Percentiles rank a stretch among this genome's conserved stretches.
Conservation (phyloP, 345 rosid genomes). For the Sisymbrium altissimum region DNA sequence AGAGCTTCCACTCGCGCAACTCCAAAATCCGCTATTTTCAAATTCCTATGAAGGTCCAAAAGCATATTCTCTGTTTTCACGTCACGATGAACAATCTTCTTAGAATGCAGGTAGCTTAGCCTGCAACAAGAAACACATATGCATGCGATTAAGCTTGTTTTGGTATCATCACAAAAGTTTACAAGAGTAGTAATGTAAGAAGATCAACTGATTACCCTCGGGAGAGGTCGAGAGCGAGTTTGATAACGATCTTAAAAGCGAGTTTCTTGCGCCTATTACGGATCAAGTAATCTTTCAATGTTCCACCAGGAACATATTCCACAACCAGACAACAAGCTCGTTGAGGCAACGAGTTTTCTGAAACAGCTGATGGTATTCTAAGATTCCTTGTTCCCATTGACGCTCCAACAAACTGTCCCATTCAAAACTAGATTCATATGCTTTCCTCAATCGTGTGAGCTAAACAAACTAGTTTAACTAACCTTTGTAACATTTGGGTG, state of each 20-base stretch:
- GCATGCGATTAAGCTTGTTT: too few relatives aligned
- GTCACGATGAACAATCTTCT: conserved; percentile 94
- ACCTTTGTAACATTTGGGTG: conserved; percentile 95
- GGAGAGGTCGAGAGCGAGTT: conserved; percentile 85
- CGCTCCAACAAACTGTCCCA: conserved; percentile 81
- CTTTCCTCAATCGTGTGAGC: neutral
- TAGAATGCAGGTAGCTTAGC: conserved; percentile 80
- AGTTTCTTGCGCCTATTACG: conserved; percentile 74
- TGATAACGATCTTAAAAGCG: conserved; percentile 62
- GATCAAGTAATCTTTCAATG: conserved; percentile 74
- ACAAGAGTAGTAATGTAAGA: neutral
- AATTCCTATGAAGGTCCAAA: conserved; percentile 51
- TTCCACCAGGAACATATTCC: conserved; percentile 83
- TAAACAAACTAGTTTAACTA: conserved; percentile 12
- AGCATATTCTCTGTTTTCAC: conserved; percentile 95
- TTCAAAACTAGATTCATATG: neutral
- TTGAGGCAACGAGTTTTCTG: conserved; percentile 41
- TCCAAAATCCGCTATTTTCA: conserved; percentile 96
- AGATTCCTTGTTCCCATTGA: conserved; percentile 91
- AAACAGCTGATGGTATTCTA: conserved; percentile 57
- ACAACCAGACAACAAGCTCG: conserved; percentile 92
- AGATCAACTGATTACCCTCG: conserved; percentile 60
- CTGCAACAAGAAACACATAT: conserved; percentile 39
- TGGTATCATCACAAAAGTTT: neutral
- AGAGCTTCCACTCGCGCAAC: conserved; percentile 98